Conservation (phyloP, 306 rosid genomes). For the Lathyrus sativus region DNA sequence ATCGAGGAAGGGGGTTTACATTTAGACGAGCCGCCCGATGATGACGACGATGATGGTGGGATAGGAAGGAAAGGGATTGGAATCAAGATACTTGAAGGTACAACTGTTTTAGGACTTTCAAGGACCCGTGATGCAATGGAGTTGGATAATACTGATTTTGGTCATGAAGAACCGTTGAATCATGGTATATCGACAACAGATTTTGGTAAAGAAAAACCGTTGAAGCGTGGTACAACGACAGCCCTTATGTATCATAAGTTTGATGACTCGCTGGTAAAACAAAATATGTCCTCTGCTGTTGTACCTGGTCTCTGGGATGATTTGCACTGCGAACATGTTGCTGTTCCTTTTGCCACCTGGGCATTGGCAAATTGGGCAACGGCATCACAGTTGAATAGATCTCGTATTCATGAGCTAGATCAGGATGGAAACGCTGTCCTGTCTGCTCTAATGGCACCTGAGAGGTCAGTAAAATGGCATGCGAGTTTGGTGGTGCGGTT, state of each 20-base stretch:
- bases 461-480: slow-evolving; percentile 98
- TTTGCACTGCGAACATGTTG: slow-evolving; percentile 90
- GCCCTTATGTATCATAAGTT: slow-evolving; percentile 45
- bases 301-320: slow-evolving; percentile 99
- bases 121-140: slow-evolving; percentile 51
- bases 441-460: slow-evolving; percentile 92
- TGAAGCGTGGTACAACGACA: slow-evolving; percentile 34
- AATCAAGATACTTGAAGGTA: slow-evolving; percentile 83
- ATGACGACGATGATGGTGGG: slow-evolving; percentile 61
- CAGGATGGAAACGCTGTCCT: slow-evolving; percentile 84
- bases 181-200: slow-evolving; percentile 38
- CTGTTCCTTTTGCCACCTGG: slow-evolving; percentile 98
- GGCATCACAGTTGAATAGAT: slow-evolving; percentile 74
- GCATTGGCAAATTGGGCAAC: slow-evolving; percentile 96
- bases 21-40: slow-evolving; percentile 67
- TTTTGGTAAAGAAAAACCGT: slow-evolving; percentile 35
- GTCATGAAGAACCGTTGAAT: slow-evolving; percentile 41
- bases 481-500: slow-evolving; percentile 80
- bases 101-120: slow-evolving; percentile 74
- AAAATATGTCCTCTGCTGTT: slow-evolving; percentile 59
- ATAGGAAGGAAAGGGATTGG: slow-evolving; percentile 76
- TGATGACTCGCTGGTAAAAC: slow-evolving; percentile 43
- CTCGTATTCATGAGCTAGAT: slow-evolving; percentile 78
- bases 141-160: slow-evolving; percentile 46
- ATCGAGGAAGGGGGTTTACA: slow-evolving; percentile 86